Evolutionary conservation across 352 stramenopile species (phyloP).

Genomic region (Discostella stelligera): DNA sequence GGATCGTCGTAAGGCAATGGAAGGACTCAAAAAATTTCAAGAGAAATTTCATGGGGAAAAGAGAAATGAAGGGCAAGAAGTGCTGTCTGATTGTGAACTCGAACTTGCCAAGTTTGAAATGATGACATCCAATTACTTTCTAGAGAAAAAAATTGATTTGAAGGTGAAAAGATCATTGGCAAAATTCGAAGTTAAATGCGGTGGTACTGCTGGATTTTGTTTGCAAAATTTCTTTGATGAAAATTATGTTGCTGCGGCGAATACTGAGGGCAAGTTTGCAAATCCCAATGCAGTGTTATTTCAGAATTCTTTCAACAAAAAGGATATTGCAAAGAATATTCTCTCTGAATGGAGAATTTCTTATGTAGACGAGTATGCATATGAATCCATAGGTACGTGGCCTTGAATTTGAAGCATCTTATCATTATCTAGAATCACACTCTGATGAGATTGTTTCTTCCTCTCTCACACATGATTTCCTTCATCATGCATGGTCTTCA

Average conservation of each 20-base stretch:
- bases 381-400: neutral
- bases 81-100: conserved; percentile 4
- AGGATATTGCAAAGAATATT: neutral
- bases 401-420: neutral
- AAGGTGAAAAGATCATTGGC: neutral
- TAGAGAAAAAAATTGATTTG: neutral
- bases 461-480: neutral
- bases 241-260: neutral
- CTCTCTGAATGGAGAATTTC: conserved; percentile 5
- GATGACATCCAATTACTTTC: conserved; percentile 12
- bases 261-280: too few relatives aligned
- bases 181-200: neutral
- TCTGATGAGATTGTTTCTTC: neutral
- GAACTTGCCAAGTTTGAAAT: conserved; percentile 9
- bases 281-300: conserved; percentile 9
- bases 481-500: neutral
- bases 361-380: conserved; percentile 3
- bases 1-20: neutral
- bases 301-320: neutral
- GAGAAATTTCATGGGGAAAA: conserved; percentile 12
- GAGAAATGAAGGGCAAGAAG: neutral
- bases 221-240: conserved; percentile 17
- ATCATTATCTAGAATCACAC: neutral
- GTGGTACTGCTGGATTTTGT: neutral
- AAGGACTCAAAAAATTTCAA: neutral